A percentile compares a stretch with the other conserved stretches of the same genome.
phyloP scores from a whole-genome alignment of 305 asterid species.

The Petunia hybrid region DNA sequence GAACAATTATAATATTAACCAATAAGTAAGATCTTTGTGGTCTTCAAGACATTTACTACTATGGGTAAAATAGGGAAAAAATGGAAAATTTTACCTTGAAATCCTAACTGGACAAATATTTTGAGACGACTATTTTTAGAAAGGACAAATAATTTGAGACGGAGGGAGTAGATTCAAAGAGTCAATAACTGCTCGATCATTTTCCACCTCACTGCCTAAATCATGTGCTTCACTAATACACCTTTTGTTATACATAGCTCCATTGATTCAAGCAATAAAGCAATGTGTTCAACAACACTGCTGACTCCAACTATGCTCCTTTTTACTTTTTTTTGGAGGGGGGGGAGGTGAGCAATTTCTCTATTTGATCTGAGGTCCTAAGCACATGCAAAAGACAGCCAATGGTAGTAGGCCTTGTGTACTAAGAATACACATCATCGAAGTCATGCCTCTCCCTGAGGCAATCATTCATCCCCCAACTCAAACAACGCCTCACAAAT shows the following conservation, averaged over 20 bases:
- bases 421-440: conserved; percentile 4
- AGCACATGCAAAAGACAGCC: not conserved
- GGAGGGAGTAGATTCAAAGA: not conserved
- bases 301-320: not conserved
- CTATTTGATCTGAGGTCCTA: not conserved
- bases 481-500: not conserved
- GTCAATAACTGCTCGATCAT: not conserved
- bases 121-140: too few relatives aligned
- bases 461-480: not conserved
- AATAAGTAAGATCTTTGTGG: too few relatives aligned
- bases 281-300: not conserved
- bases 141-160: too few relatives aligned
- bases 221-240: not conserved
- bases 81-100: too few relatives aligned
- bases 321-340: too few relatives aligned
- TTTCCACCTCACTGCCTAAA: not conserved
- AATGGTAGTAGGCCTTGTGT: not conserved
- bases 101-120: too few relatives aligned
- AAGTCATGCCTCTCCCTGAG: not conserved
- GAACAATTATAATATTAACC: too few relatives aligned
- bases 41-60: too few relatives aligned
- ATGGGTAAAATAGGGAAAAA: too few relatives aligned
- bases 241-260: not conserved
- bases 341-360: not conserved
- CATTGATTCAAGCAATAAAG: not conserved